These are phyloP conservation scores for Podospora pseudoanserina DNA, from an alignment of 495 filamentous ascomycete genomes.

Conservation along the genomic window DNA sequence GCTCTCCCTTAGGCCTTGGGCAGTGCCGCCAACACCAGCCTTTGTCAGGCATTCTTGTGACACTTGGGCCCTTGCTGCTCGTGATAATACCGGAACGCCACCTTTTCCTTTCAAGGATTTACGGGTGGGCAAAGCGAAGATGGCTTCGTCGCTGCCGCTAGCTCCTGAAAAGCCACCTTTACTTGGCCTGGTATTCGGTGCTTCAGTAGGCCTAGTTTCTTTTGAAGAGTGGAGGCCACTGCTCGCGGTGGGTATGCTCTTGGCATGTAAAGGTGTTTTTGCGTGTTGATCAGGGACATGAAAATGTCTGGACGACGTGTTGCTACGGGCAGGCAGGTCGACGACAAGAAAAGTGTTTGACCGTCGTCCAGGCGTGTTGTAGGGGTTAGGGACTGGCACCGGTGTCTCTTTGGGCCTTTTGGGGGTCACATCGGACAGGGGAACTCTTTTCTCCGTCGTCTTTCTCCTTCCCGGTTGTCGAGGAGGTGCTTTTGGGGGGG, in stretches of 20 bases:
- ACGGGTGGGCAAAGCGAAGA: background rate
- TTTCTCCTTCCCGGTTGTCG: constrained; percentile 3
- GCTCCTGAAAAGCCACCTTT: background rate
- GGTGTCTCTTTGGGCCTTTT: background rate
- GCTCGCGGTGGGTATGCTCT: too few species aligned
- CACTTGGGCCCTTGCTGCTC: background rate
- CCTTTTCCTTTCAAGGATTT: background rate
- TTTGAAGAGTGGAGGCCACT: background rate
- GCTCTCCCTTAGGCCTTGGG: too few species aligned
- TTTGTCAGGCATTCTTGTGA: too few species aligned
- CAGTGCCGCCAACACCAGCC: too few species aligned
- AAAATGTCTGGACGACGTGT: background rate
- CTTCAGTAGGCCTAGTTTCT: background rate
- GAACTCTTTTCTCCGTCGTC: background rate
- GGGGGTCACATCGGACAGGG: background rate
- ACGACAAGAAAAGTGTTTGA: background rate
- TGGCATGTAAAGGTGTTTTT: background rate
- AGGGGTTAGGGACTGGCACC: background rate
- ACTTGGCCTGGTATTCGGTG: background rate
- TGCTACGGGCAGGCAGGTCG: background rate
- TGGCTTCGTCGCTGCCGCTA: background rate
- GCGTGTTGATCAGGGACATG: background rate
- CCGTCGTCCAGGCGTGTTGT: background rate
- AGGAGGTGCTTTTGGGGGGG: constrained; percentile 13
- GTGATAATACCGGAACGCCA: background rate